Evolutionary conservation across 768 basidiomycete species (phyloP).

Genomic region (Boletales sp.): DNA sequence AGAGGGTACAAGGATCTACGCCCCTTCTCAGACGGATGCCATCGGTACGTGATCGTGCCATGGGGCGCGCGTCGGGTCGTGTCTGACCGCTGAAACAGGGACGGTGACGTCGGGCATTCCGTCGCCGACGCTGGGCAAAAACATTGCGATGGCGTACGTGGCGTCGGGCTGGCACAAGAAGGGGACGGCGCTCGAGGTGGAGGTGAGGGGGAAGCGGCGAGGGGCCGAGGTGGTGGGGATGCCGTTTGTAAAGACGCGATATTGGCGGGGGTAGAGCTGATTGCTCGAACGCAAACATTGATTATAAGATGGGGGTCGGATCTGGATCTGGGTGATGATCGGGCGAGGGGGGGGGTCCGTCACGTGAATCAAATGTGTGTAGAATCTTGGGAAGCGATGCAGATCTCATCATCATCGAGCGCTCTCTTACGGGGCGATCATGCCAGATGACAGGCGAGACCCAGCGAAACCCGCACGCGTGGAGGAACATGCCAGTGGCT

Average conservation of each 20-base stretch:
- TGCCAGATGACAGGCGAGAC: too few relatives aligned
- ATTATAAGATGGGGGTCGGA: too few relatives aligned
- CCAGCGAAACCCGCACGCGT: too few relatives aligned
- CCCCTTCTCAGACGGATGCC: slow-evolving; percentile 47
- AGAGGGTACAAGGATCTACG: slow-evolving; percentile 80
- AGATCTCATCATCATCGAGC: too few relatives aligned
- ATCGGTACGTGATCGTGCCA: slow-evolving; percentile 46
- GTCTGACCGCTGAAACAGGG: slow-evolving; percentile 33
- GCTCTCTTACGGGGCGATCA: too few relatives aligned
- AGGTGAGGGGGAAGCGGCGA: slow-evolving; percentile 78
- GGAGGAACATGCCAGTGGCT: too few relatives aligned
- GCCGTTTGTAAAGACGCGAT: slow-evolving; percentile 85
- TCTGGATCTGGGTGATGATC: too few relatives aligned
- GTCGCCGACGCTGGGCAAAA: slow-evolving; percentile 82
- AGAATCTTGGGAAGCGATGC: too few relatives aligned
- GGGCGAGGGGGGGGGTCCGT: too few relatives aligned
- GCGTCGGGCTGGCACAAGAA: slow-evolving; percentile 82
- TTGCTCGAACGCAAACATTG: too few relatives aligned
- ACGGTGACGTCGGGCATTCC: slow-evolving; percentile 93
- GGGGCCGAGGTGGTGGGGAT: slow-evolving; percentile 73
- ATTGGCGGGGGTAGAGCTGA: slow-evolving; percentile 56
- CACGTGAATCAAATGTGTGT: too few relatives aligned
- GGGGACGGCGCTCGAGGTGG: slow-evolving; percentile 79
- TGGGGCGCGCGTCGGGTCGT: not conserved
- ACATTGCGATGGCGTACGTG: slow-evolving; percentile 97